Evolutionary conservation across 257 asterid species (phyloP).

Genomic region (Knoxia roxburghii): DNA sequence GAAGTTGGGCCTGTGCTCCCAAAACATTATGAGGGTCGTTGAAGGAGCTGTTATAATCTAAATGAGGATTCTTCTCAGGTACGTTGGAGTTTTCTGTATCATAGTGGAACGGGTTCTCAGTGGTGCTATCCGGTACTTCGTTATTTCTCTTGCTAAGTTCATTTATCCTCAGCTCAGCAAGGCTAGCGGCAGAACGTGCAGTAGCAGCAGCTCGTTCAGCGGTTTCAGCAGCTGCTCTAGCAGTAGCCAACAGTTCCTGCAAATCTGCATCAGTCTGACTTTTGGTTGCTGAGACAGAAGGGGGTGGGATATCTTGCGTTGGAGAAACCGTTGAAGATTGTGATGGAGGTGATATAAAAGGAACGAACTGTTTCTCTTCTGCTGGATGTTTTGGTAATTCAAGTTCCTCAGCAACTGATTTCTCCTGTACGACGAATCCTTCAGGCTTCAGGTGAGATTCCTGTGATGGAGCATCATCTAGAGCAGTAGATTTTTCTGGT

Average conservation of each 20-base stretch:
- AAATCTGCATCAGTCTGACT: conserved; percentile 41
- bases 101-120: conserved; percentile 48
- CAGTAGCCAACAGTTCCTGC: conserved; percentile 82
- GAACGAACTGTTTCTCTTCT: conserved; percentile 52
- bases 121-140: conserved; percentile 23
- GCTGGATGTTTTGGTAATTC: conserved; percentile 12
- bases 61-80: conserved; percentile 21
- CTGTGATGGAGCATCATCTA: conserved; percentile 16
- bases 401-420: conserved; percentile 22
- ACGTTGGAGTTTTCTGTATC: conserved; percentile 23
- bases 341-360: conserved; percentile 59
- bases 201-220: conserved; percentile 94
- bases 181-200: conserved; percentile 89
- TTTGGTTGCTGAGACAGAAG: conserved; percentile 23
- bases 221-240: conserved; percentile 77
- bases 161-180: conserved; percentile 70
- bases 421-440: conserved; percentile 11
- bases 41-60: conserved; percentile 26
- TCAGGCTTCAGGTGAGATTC: conserved; percentile 15
- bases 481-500: conserved; percentile 24
- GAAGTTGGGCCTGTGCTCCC: conserved; percentile 25
- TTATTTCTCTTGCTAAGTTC: conserved; percentile 51
- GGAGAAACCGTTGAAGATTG: conserved; percentile 30
- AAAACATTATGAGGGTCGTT: conserved; percentile 30
- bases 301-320: background rate